Base-by-base conservation (phyloP, 768 basidiomycete genomes). In the Kwoniella shandongensis region DNA sequence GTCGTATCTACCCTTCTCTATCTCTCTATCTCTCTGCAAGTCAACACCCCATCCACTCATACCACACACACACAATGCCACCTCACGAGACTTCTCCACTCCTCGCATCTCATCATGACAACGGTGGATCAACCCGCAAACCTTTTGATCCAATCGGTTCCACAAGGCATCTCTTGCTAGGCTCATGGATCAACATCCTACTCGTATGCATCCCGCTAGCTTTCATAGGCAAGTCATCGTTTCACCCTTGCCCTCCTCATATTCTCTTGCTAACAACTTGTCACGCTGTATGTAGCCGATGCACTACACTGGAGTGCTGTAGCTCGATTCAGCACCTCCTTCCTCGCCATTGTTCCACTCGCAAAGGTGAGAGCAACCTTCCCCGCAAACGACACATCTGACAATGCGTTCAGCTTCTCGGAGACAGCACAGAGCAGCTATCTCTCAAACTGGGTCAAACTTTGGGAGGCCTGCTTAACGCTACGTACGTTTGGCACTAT, bases 271-370 rank as follows among this genome's bases (percentile, higher is more conserved):
- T 64, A 49, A 61, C 44, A 20, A 1, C 10, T 23, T 25, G 20
- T 23, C 15, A 26, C 38, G 11, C 52, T 44, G 17, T 20, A 18
- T 49, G 4, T 39, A 76, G 75, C 71, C 59, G 73, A 76, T 13
- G 27, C 30, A 20, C 60, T 73, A 15, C 51, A 62, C 39, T 77
- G 73, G 73, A 61, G 62, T 39, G 72, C 72, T 23, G 63, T 60
- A 42, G 66, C 65, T 48, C 87, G 84, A 78, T 87, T 91, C 73
- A 78, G 83, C 57, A 83, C 89, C 73, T 88, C 88, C 12, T 64
- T 86, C 53, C 82, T 89, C 5, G 84, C 91, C 65, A 88, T 93
- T 76, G 89, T 93, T 78, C 92, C 92, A 25, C 81, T 96, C 26
- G 92, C 91, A 25, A 88, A 87, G 80, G 89, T 89, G 65, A 49